Percentiles rank a stretch among this genome's conserved stretches.
Evolutionary conservation across 495 filamentous ascomycete genomes (phyloP).

Genomic region (Penicilliopsis zonata): DNA sequence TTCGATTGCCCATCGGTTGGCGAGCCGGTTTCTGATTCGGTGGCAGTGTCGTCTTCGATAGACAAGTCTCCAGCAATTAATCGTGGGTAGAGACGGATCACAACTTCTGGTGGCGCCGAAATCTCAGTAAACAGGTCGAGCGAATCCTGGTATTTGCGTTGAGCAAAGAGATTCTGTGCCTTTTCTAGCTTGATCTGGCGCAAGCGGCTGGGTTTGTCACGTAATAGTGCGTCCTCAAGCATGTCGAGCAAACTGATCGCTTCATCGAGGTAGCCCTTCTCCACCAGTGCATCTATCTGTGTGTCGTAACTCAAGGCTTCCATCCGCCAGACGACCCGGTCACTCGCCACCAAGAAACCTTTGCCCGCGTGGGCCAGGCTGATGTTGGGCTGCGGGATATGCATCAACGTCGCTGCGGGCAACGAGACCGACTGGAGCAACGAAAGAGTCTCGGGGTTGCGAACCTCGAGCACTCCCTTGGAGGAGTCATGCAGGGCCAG

Average conservation of each 20-base stretch:
- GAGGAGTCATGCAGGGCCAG: slow-evolving; percentile 72
- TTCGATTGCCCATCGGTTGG: slow-evolving; percentile 11
- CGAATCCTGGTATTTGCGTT: slow-evolving; percentile 75
- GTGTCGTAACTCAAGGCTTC: slow-evolving; percentile 83
- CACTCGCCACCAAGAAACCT: slow-evolving; percentile 81
- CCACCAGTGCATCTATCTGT: slow-evolving; percentile 76
- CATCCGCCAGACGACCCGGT: slow-evolving; percentile 91
- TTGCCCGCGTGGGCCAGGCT: slow-evolving; percentile 90
- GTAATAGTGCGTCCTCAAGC: slow-evolving; percentile 84
- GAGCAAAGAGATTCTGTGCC: slow-evolving; percentile 70
- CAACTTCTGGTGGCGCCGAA: slow-evolving; percentile 76
- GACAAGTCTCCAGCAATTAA: slow-evolving; percentile 76
- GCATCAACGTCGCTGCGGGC: slow-evolving; percentile 66
- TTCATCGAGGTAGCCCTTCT: slow-evolving; percentile 71
- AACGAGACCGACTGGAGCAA: slow-evolving; percentile 76
- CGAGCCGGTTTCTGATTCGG: slow-evolving; percentile 33
- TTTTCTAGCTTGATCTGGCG: slow-evolving; percentile 83
- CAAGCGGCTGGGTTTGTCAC: slow-evolving; percentile 67
- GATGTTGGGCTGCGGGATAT: slow-evolving; percentile 89
- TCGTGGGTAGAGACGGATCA: slow-evolving; percentile 74
- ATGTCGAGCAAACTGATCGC: slow-evolving; percentile 79
- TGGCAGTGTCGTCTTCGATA: slow-evolving; percentile 33
- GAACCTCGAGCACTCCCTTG: slow-evolving; percentile 78
- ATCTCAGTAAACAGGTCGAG: slow-evolving; percentile 86
- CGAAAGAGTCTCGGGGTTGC: slow-evolving; percentile 84